Base-by-base conservation (phyloP, 768 basidiomycete species). In the Pleurotus tuber-regium region DNA sequence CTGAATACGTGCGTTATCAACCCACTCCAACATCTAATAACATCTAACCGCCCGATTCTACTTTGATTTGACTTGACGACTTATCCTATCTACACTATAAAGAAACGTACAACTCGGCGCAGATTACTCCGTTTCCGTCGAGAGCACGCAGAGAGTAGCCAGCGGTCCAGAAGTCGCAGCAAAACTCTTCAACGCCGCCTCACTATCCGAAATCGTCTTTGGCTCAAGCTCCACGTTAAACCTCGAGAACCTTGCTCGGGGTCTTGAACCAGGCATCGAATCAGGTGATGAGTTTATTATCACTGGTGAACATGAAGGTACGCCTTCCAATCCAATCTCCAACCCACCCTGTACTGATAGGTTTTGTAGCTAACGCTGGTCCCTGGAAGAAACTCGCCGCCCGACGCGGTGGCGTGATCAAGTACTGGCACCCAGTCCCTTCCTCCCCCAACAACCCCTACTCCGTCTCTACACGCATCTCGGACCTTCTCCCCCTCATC, bases 241-340 rank as follows among this genome's bases (percentile, higher is more conserved):
- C 29, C 56, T 87, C 19, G 87, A 86, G 62, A 89, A 89, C 59
- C 72, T 90, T 0, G 75, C 87, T 0, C 69, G 86, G 4, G 79
- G 80, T 0, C 60, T 90, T 50, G 86, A 86, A 28, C 59, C 56
- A 0, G 75, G 75, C 46, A 71, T 90, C 23, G 61, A 74, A 29
- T 54, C 67, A 1, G 85, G 79, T 3, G 89, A 90, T 52, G 89
- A 91, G 64, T 82, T 91, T 51, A 82, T 92, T 49, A 62, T 90
- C n/a, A 87, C 86, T 0, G 80, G 78, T 1, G 89, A 91, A 61
- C 89, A 92, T 56, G 89, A 92, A 74, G 82, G 87, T 89, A 31
- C 23, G 69, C 52, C 26, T 16, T 6, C 14, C 18, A 38, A n/a
- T 24, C 6, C 24, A 16, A 29, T 50, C 38, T 51, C 19, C 18